Evolutionary conservation across 1,139 yeast genomes (phyloP).

Genomic region (Zygoascus meyerae): DNA sequence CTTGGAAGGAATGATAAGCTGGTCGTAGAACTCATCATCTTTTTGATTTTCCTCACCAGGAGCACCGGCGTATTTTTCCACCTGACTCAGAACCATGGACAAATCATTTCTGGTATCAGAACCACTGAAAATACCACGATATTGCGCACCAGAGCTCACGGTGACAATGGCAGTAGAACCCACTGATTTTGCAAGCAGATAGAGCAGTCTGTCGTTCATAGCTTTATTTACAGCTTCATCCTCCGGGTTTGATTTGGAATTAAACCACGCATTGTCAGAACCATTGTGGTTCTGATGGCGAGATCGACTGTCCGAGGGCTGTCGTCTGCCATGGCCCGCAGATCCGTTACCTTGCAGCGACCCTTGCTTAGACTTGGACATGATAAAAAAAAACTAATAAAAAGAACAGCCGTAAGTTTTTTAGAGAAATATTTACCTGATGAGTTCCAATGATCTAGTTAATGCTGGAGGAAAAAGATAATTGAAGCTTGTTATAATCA

Average conservation of each 20-base stretch:
- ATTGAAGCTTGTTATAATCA: neutral
- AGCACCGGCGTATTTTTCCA: slow-evolving; percentile 39
- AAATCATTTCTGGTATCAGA: slow-evolving; percentile 40
- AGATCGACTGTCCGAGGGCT: neutral
- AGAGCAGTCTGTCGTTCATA: slow-evolving; percentile 47
- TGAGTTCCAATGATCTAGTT: no score
- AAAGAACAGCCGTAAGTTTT: neutral
- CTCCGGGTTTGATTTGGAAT: neutral
- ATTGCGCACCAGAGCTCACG: slow-evolving; percentile 54
- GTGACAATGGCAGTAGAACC: slow-evolving; percentile 57
- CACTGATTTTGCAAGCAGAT: slow-evolving; percentile 47
- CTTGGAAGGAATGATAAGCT: slow-evolving; percentile 48
- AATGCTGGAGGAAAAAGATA: neutral
- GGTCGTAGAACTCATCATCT: slow-evolving; percentile 34
- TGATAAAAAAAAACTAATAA: neutral
- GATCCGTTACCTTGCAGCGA: slow-evolving; percentile 5
- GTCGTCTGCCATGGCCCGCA: neutral
- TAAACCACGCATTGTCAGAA: neutral
- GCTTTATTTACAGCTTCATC: slow-evolving; percentile 20
- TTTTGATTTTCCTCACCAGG: slow-evolving; percentile 37
- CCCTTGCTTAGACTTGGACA: slow-evolving; percentile 7
- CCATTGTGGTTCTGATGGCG: slow-evolving; percentile 2
- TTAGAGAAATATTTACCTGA: no score
- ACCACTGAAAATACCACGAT: slow-evolving; percentile 52
- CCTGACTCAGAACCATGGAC: slow-evolving; percentile 51